phyloP scores from a whole-genome alignment of 139 green algal genomes.

The Pseudopediastrum boryanum region DNA sequence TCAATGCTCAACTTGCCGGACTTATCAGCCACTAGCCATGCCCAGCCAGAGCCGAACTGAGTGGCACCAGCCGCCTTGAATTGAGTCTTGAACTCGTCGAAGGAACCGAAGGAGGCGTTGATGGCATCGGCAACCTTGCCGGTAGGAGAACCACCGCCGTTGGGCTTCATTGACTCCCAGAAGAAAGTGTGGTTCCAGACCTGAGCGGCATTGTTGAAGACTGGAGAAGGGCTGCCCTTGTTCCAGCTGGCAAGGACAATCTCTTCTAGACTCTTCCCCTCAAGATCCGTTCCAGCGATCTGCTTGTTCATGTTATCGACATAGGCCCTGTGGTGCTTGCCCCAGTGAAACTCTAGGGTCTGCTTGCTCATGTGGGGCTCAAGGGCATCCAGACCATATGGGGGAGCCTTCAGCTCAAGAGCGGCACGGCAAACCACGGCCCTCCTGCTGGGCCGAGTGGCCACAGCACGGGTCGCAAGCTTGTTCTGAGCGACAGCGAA shows the following conservation, averaged over 20 bases:
- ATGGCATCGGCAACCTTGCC: slow-evolving; percentile 85
- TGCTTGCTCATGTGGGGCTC: slow-evolving; percentile 76
- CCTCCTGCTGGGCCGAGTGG: slow-evolving; percentile 11
- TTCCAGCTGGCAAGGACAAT: slow-evolving; percentile 81
- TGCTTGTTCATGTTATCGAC: slow-evolving; percentile 94
- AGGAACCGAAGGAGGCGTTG: slow-evolving; percentile 84
- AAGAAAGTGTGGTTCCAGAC: slow-evolving; percentile 97
- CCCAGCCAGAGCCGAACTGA: slow-evolving; percentile 96
- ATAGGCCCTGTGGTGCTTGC: slow-evolving; percentile 57
- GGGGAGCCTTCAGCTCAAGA: slow-evolving; percentile 55
- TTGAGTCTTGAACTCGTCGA: slow-evolving; percentile 87
- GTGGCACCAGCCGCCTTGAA: slow-evolving; percentile 60
- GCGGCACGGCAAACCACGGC: slow-evolving; percentile 43
- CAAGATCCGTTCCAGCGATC: slow-evolving; percentile 86
- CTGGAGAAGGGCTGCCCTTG: slow-evolving; percentile 81
- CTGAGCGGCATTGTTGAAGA: slow-evolving; percentile 94
- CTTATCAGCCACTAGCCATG: slow-evolving; percentile 84
- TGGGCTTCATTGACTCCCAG: slow-evolving; percentile 91
- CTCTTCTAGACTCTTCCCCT: slow-evolving; percentile 88
- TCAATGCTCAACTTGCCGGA: slow-evolving; percentile 84
- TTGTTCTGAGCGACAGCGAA: slow-evolving; percentile 29
- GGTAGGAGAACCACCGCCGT: slow-evolving; percentile 72
- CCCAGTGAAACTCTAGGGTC: slow-evolving; percentile 90
- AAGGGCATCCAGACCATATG: slow-evolving; percentile 71
- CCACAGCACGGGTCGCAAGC: not conserved